Evolutionary conservation across 495 filamentous ascomycete species (phyloP), one percentile per base, ranked within the genome.

Genomic region (Usnea hakonensis): DNA sequence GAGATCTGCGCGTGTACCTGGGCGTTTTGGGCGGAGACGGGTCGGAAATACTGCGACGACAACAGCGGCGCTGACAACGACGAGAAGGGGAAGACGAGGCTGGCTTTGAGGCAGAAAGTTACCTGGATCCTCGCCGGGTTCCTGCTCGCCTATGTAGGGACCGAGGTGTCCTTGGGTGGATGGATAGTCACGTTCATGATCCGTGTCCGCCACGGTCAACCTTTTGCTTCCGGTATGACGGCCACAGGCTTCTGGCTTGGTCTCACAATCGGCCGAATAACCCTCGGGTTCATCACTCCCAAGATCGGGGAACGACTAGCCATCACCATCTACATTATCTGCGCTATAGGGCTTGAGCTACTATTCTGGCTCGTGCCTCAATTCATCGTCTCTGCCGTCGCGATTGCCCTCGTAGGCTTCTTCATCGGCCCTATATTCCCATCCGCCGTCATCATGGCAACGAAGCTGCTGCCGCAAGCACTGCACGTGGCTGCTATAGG

Each of bases 401-500:
- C 86, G 19, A 79, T 90, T 40, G 78, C 82, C 21, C 70, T 90
- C 10, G 78, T 88, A 21, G 89, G 89, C 3, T 89, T 92, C 77
- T 89, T 91, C 70, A 72, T 85, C 0, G 85, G 82, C 0, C 81
- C 80, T 9, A 65, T 83, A 17, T 84, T 94, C 73, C 91, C 91
- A 0, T 89, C 87, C 4, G 88, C 83, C 17, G 81, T 96, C 17
- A 83, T 93, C 14, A 86, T 85, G 26, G 82, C 87, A n/a, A 90
- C 90, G 0, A 94, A 91, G 71, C 79, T 95, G 3, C 79, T 96
- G 10, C 90, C 91, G 4, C 77, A 76, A 32, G 83, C 90, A 62
- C 77, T 91, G 19, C 91, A 96, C 69, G 89, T 96, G 38, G 83
- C 80, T 58, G 85, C 88, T 1, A 88, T 96, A 55, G 90, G 91